A percentile compares a stretch with the other conserved stretches of the same genome.
phyloP scores from a whole-genome alignment of 257 asterid species.

The Ilex asprella region DNA sequence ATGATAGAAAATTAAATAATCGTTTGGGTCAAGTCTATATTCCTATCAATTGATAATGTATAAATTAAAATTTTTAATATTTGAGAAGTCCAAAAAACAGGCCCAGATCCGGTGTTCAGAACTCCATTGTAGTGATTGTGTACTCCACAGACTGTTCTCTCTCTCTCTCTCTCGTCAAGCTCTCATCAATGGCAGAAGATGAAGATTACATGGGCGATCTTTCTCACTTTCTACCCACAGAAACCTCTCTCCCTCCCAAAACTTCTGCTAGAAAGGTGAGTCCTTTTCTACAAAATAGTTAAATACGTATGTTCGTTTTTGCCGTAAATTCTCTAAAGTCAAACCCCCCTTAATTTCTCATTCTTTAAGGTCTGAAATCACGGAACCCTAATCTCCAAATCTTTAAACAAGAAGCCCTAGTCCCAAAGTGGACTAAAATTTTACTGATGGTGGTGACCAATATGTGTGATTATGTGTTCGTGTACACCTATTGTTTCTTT shows the following conservation, averaged over 20 bases:
- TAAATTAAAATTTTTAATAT: too few relatives aligned
- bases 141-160: too few relatives aligned
- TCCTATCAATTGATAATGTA: too few relatives aligned
- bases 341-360: not conserved
- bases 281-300: not conserved
- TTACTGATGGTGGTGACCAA: too few relatives aligned
- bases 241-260: conserved; percentile 25
- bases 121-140: too few relatives aligned
- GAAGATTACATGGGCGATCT: conserved; percentile 96
- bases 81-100: too few relatives aligned
- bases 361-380: not conserved
- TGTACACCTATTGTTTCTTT: too few relatives aligned
- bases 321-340: not conserved
- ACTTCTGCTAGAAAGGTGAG: conserved; percentile 52
- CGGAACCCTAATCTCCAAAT: not conserved
- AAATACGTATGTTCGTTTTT: not conserved
- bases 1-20: too few relatives aligned
- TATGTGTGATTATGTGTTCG: too few relatives aligned
- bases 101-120: too few relatives aligned
- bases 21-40: too few relatives aligned
- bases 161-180: not conserved
- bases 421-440: not conserved
- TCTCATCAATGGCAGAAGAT: conserved; percentile 37
- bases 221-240: conserved; percentile 60
- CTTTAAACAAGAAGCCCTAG: not conserved